Evolutionary conservation across 148 eudicot species (phyloP), one percentile per base, ranked within the genome.

Genomic region (Rhododendron simsii): DNA sequence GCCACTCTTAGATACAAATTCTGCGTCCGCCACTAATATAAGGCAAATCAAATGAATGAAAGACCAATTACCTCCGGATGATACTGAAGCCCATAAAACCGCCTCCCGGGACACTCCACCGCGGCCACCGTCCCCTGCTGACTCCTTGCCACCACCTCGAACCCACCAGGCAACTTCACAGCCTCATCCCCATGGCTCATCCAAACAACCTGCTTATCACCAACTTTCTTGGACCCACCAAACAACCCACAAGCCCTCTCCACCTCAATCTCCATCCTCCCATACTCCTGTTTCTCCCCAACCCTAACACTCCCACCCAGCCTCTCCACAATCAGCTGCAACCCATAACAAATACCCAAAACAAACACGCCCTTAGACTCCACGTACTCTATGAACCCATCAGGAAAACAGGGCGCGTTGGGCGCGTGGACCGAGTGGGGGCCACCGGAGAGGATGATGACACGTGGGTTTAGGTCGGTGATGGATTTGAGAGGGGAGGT

Each of bases 131-230:
- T 87, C 47, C 99, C 99, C 84, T 94, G 96, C 30, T 90, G 88
- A 65, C 98, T 97, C 87, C 95, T 88, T 2, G 98, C 96, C 83
- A 92, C 93, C 33, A 95, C 96, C 45, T 93, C 90, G 85, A 97
- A 97, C 89, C 98, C 98, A 4, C 91, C 92, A 10, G 99, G 99
- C 90, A 97, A 81, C 74, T 75, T 89, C 57, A 90, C 94, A 12
- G 93, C 99, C 91, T 95, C 99, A 71, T 97, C 99, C 0, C 98
- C 98, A 78, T 97, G 99, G 69, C 98, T 97, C 99, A 97, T 97
- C 99, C 99, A 97, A 80, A 95, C 98, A 85, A 91, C 91, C 86
- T 96, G 98, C 87, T 81, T 95, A 88, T 92, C 95, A 45, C 98
- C 99, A 67, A 87, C 88, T 5, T 5, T 35, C 86, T 86, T 90